Percentiles rank a stretch among this genome's conserved stretches.
phyloP scores from a whole-genome alignment of 768 basidiomycete genomes.

The Clathrus columnatus region DNA sequence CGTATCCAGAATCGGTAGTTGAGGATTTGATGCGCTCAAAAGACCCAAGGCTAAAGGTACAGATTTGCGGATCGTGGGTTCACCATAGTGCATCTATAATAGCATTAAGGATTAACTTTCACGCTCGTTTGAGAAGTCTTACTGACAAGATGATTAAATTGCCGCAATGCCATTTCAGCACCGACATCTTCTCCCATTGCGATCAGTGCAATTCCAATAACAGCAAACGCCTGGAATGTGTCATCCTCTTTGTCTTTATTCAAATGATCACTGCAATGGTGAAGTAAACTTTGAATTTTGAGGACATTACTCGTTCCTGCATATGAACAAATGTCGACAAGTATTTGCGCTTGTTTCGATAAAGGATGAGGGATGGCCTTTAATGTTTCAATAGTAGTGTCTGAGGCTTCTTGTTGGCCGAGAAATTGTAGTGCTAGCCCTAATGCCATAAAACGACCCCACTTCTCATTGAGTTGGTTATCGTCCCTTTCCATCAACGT shows the following conservation, averaged over 20 bases:
- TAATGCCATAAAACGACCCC: constrained; percentile 84
- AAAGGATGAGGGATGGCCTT: constrained; percentile 91
- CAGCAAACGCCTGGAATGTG: constrained; percentile 86
- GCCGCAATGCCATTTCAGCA: constrained; percentile 93
- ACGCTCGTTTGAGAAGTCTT: background rate
- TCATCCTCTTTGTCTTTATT: constrained; percentile 57
- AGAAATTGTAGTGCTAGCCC: constrained; percentile 87
- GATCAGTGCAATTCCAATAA: constrained; percentile 87
- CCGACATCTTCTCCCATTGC: constrained; percentile 99
- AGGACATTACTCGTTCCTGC: constrained; percentile 94
- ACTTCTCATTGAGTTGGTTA: constrained; percentile 79
- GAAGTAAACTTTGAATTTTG: constrained; percentile 85
- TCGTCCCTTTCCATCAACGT: constrained; percentile 81
- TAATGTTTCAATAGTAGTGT: constrained; percentile 87
- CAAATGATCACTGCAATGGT: constrained; percentile 89
- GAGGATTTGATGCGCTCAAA: constrained; percentile 92
- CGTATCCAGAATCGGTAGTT: constrained; percentile 89
- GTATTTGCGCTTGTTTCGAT: constrained; percentile 80
- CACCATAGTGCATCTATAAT: constrained; percentile 95
- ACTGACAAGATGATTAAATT: constrained; percentile 92
- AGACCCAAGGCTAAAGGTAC: constrained; percentile 94
- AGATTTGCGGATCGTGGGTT: constrained; percentile 82
- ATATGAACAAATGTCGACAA: constrained; percentile 90
- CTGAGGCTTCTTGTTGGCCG: constrained; percentile 85
- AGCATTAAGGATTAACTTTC: constrained; percentile 15